Base-by-base conservation (phyloP, 352 stramenopile species). In the Phytopythium sindhum region DNA sequence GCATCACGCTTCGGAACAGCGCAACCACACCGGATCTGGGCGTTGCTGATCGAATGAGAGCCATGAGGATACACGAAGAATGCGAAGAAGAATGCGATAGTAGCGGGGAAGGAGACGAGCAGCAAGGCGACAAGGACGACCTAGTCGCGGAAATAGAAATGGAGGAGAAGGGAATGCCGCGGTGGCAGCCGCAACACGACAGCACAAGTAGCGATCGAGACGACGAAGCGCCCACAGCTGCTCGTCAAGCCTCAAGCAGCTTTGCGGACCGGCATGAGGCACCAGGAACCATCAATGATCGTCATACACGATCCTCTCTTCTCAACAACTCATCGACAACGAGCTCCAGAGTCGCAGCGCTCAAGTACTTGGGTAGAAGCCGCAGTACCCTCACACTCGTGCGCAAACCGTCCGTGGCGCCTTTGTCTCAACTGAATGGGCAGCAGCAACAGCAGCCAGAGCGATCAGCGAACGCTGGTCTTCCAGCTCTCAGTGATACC, bases 331-430 rank as follows among this genome's bases (percentile, higher is more conserved):
- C 55, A 19, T 42, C 39, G 6, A 42, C 55, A 24, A 61, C 39
- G n/a, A 39, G 33, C 17, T 29, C 39, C 9, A 35, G 28, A 41
- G 24, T 61, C 11, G 41, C 55, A 8, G 55, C 55, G 8, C 55
- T 61, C 37, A 61, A 61, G 42, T 53, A 61, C 35, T 41, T 61
- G 42, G 55, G 55, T 17, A 44, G 24, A 4, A 64, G 58, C 47
- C 58, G 53, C 15, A 64, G 58, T 10, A 52, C 58, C 21, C 28
- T 51, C 14, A 31, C 15, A 2, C 15, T 64, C 10, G 17, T 10
- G 12, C 15, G 39, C 1, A 61, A 52, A 10, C 23, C n/a, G 1
- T 42, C 55, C 17, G 19, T 48, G 6, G 3, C 14, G 8, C 28
- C 28, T 10, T 21, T 57, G 17, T 26, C 55, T 26, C 23, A 12